Conservation (phyloP, 2,329 filamentous ascomycete genomes). For the Clathrospora elynae region DNA sequence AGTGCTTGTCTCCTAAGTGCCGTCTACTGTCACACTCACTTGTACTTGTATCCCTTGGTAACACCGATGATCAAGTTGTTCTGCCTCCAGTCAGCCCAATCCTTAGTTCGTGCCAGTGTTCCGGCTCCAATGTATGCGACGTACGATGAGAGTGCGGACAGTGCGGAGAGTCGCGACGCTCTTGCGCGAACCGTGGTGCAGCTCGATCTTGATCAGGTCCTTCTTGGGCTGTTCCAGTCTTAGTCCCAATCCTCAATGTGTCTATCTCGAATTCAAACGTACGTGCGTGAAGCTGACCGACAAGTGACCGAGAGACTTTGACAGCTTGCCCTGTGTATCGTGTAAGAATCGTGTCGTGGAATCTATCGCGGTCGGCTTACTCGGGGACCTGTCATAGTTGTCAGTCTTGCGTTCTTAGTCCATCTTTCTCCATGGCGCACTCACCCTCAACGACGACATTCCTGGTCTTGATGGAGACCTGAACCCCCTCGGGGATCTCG, state of each 20-base stretch:
- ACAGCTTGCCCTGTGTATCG: conserved; percentile 78
- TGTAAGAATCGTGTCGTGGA: conserved; percentile 27
- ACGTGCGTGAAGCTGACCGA: conserved; percentile 88
- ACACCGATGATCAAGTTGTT: conserved; percentile 99
- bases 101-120: conserved; percentile 3
- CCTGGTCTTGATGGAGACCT: conserved; percentile 95
- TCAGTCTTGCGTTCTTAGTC: conserved; percentile 22
- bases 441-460: conserved; percentile 96
- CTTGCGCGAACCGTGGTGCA: conserved; percentile 98
- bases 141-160: conserved; percentile 86
- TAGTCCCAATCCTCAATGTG: conserved; percentile 19
- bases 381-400: conserved; percentile 35
- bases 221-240: conserved; percentile 64
- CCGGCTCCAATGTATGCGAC: conserved; percentile 19
- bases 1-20: conserved; percentile 3
- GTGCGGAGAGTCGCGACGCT: conserved; percentile 97
- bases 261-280: conserved; percentile 20
- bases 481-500: conserved; percentile 95
- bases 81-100: conserved; percentile 33
- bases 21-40: conserved; percentile 49
- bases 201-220: conserved; percentile 91
- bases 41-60: conserved; percentile 99
- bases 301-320: conserved; percentile 95
- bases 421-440: conserved; percentile 51
- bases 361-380: conserved; percentile 29